A percentile compares a stretch with the other conserved stretches of the same genome.
Evolutionary conservation across 139 green algal species (phyloP).

Genomic region (Zygnema circumcarinatum): DNA sequence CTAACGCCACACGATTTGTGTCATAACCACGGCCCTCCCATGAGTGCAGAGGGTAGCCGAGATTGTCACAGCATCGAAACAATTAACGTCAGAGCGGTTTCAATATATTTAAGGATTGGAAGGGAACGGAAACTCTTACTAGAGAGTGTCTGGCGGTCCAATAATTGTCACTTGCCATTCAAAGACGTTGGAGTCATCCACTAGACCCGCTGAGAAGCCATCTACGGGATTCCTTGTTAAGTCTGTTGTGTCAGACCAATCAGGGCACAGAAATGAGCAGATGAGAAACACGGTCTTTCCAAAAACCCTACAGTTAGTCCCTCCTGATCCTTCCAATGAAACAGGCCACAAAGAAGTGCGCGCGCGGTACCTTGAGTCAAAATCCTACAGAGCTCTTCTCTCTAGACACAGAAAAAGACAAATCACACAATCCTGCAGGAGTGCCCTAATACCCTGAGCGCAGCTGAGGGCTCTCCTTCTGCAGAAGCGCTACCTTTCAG

Average conservation of each 20-base stretch:
- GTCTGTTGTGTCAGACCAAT: conserved; percentile 73
- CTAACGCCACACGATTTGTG: too few species aligned
- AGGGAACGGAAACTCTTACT: conserved; percentile 66
- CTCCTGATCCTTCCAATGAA: neutral
- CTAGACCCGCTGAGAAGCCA: conserved; percentile 95
- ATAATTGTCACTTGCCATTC: conserved; percentile 98
- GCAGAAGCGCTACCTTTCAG: conserved; percentile 95
- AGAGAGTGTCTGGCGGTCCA: conserved; percentile 96
- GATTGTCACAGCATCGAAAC: too few species aligned
- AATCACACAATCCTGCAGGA: too few species aligned
- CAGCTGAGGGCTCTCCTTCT: too few species aligned
- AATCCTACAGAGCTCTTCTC: too few species aligned
- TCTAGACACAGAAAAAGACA: neutral
- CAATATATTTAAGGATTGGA: too few species aligned
- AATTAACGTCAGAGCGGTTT: too few species aligned
- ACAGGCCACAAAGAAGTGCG: neutral
- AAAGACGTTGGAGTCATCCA: conserved; percentile 97
- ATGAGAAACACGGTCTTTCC: neutral
- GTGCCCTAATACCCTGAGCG: too few species aligned
- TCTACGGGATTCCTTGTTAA: conserved; percentile 95
- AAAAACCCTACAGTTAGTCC: neutral
- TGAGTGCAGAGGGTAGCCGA: too few species aligned
- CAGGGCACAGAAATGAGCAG: too few species aligned
- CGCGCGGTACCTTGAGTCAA: neutral
- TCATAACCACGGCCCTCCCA: too few species aligned